These are phyloP conservation scores for Candida koratica DNA, from an alignment of 805 yeast genomes.

Conservation along the genomic window DNA sequence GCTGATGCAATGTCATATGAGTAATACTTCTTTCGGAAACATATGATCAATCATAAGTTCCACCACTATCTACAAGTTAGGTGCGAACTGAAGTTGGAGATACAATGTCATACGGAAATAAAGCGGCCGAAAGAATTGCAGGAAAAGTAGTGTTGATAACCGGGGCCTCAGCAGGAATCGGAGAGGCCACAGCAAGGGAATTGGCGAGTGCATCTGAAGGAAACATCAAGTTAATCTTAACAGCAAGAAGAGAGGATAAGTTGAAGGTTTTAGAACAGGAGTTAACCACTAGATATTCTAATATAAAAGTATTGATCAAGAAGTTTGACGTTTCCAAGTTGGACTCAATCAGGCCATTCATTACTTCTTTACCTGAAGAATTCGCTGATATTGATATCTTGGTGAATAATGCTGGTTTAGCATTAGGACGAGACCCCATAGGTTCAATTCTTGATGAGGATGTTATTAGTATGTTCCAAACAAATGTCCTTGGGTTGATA, in stretches of 20 bases:
- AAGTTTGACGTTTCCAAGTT: conserved; percentile 41
- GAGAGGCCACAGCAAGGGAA: conserved; percentile 85
- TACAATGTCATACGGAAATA: conserved; percentile 57
- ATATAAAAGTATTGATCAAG: conserved; percentile 55
- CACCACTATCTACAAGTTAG: not conserved
- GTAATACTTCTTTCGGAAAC: too few relatives aligned
- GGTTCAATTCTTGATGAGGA: conserved; percentile 66
- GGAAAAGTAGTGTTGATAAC: conserved; percentile 80
- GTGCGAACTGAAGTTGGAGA: not conserved
- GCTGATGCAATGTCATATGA: too few relatives aligned
- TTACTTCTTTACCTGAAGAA: conserved; percentile 45
- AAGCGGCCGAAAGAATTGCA: conserved; percentile 51
- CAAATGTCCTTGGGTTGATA: conserved; percentile 85
- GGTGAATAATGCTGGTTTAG: conserved; percentile 76
- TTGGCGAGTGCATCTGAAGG: conserved; percentile 77
- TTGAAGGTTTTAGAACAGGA: conserved; percentile 47
- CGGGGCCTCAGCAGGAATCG: conserved; percentile 98
- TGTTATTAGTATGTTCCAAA: conserved; percentile 70
- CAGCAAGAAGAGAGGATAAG: conserved; percentile 74
- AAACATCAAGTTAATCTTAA: conserved; percentile 60
- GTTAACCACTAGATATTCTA: conserved; percentile 46
- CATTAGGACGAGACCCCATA: conserved; percentile 71
- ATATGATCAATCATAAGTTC: too few relatives aligned
- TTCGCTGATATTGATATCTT: conserved; percentile 61
- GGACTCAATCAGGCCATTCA: conserved; percentile 30